These are phyloP conservation scores for Cokeromyces recurvatus DNA, from an alignment of 371 early-diverging fungal genomes.

Conservation along the genomic window DNA sequence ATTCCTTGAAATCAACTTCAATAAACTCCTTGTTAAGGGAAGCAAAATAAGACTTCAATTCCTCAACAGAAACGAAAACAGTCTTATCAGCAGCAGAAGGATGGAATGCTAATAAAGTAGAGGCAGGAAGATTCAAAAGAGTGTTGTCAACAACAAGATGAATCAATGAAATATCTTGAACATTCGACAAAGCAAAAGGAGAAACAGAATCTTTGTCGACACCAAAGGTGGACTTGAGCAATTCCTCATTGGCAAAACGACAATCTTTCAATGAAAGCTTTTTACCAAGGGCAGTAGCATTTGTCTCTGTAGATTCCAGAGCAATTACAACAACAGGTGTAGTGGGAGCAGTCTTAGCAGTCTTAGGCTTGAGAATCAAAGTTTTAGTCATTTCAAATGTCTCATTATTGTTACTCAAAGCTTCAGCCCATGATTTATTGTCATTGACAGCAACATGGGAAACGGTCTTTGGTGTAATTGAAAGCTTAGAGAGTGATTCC, in stretches of 20 bases:
- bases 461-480: conserved; percentile 36
- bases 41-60: conserved; percentile 43
- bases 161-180: conserved; percentile 44
- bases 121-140: conserved; percentile 31
- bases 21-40: conserved; percentile 31
- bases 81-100: conserved; percentile 52
- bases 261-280: conserved; percentile 63
- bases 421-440: conserved; percentile 51
- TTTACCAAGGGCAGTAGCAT: conserved; percentile 52
- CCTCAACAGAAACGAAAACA: conserved; percentile 47
- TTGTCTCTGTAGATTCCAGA: conserved; percentile 48
- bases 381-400: conserved; percentile 51
- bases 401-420: conserved; percentile 22
- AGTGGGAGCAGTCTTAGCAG: conserved; percentile 57
- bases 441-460: conserved; percentile 52
- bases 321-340: conserved; percentile 65
- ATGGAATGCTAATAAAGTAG: conserved; percentile 54
- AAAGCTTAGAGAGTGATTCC: conserved; percentile 37
- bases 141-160: conserved; percentile 57
- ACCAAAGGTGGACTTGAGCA: conserved; percentile 49
- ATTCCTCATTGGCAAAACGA: conserved; percentile 63
- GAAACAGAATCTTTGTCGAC: conserved; percentile 57
- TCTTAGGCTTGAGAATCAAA: conserved; percentile 71
- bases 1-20: conserved; percentile 42
- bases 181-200: conserved; percentile 58